Base-by-base conservation (phyloP, 768 basidiomycete species). In the Tricholoma furcatifolium region DNA sequence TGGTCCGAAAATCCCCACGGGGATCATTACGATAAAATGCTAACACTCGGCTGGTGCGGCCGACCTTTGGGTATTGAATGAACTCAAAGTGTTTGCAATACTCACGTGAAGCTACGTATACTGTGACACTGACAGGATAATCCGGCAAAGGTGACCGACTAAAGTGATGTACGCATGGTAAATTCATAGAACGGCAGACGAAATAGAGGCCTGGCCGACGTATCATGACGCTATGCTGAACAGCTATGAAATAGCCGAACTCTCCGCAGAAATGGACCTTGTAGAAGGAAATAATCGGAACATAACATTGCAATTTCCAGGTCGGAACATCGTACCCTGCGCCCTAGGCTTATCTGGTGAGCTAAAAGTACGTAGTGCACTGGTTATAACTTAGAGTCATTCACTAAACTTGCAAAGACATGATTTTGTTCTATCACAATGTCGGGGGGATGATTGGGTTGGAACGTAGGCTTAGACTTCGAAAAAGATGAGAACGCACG, bases 111-210 rank as follows among this genome's bases (percentile, higher is more conserved):
- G 14, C 12, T 38, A 38, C 36, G 36, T 38, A 54, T 59, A 55
- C 53, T 56, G 63, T 62, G 64, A 62, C 57, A 58, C 64, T 62
- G 64, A 62, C 57, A 58, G 59, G 53, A 46, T 49, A 50, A 53
- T 27, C 27, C 27, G 27, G 27, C 27, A 27, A 27, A 7, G 7
- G 27, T 27, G 4, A 27, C 27, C 53, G 34, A 52, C 45, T 36
- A 40, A n/a, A 56, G 51, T 54, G 53, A 57, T 60, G 38, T 53
- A 57, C 44, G 52, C 46, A 34, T 40, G 43, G 43, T 7, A 44
- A n/a, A 41, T 20, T 14, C 41, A 38, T 38, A 30, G 47, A 35
- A 18, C 50, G 42, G 14, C 7, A 34, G 34, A 48, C 20, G 21
- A 41, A 32, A 51, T 41, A 57, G 47, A 39, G 50, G 43, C 40